Base-by-base conservation (phyloP, 495 filamentous ascomycete genomes). In the Neurospora tetrasperma region DNA sequence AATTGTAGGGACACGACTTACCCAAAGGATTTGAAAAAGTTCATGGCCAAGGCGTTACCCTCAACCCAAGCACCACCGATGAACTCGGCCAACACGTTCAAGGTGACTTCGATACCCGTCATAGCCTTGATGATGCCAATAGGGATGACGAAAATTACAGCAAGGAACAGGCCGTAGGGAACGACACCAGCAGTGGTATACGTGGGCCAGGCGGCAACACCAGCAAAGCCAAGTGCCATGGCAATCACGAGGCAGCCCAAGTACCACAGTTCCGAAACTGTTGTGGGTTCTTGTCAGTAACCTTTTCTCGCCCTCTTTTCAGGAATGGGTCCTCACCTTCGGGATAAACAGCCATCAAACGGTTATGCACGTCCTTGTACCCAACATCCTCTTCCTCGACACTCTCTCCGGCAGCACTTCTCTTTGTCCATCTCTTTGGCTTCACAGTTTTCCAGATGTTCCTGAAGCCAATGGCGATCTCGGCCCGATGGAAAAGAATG, bases 1-100 rank as follows among this genome's bases (percentile, higher is more conserved):
- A 27, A 20, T 20, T 1, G 12, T 1, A 11, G 68, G 31, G 31
- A 12, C 20, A 69, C 3, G 10, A 40, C 41, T 20, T 6, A 66
- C 12, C 82, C 82, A 73, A 81, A 84, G 4, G 80, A 76, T 73
- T 84, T 84, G 79, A 84, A 83, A 75, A 79, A 84, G 73, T 80
- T 80, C 82, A 84, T 84, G 73, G 79, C 82, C 70, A 84, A 76
- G 41, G 82, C 82, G 69, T 85, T 83, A 42, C 82, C 82, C 27
- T 80, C 77, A 11, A 83, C 80, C 71, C 73, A 81, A 4, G 80
- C 78, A 11, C 82, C 83, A n/a, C 83, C 83, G 59, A 84, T 83
- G 69, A 84, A 84, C 74, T 84, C 83, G 54, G 83, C 83, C 14
- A 84, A 75, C 54, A 84, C 81, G 72, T 83, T 84, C 31, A 84